Conservation (phyloP, 176 grass and related monocot genomes). For the Eremochloa ophiuroides region DNA sequence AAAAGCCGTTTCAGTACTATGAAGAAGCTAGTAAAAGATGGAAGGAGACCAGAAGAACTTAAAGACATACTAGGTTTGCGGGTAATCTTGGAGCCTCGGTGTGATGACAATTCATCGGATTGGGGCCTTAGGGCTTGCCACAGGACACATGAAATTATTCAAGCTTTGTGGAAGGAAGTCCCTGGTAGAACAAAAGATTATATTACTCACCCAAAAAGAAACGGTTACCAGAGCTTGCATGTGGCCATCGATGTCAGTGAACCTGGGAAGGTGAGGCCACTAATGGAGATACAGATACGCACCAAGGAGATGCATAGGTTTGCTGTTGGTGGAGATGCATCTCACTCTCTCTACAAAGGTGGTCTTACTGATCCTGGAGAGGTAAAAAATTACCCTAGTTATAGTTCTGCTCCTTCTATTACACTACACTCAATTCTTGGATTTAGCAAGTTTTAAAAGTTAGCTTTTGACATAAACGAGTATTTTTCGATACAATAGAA, state of each 20-base stretch:
- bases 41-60: slow-evolving; percentile 71
- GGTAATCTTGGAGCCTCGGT: slow-evolving; percentile 59
- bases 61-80: slow-evolving; percentile 87
- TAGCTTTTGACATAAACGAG: not conserved
- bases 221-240: slow-evolving; percentile 95
- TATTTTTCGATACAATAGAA: not conserved
- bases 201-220: slow-evolving; percentile 67
- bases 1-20: slow-evolving; percentile 97
- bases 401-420: slow-evolving; percentile 2
- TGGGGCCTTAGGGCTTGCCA: slow-evolving; percentile 63
- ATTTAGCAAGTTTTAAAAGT: not conserved
- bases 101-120: not conserved
- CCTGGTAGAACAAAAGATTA: slow-evolving; percentile 81
- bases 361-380: slow-evolving; percentile 82
- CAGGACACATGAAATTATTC: slow-evolving; percentile 56
- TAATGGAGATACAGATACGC: slow-evolving; percentile 97
- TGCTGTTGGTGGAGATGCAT: slow-evolving; percentile 82
- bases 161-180: slow-evolving; percentile 67
- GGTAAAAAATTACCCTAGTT: slow-evolving; percentile 33
- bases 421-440: not conserved
- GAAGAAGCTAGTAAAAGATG: slow-evolving; percentile 95
- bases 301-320: slow-evolving; percentile 68
- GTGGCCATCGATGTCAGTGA: slow-evolving; percentile 79
- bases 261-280: slow-evolving; percentile 46
- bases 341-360: slow-evolving; percentile 94